These are phyloP conservation scores for Stephania yunnanensis DNA, from an alignment of 164 flowering plant species.

Conservation along the genomic window DNA sequence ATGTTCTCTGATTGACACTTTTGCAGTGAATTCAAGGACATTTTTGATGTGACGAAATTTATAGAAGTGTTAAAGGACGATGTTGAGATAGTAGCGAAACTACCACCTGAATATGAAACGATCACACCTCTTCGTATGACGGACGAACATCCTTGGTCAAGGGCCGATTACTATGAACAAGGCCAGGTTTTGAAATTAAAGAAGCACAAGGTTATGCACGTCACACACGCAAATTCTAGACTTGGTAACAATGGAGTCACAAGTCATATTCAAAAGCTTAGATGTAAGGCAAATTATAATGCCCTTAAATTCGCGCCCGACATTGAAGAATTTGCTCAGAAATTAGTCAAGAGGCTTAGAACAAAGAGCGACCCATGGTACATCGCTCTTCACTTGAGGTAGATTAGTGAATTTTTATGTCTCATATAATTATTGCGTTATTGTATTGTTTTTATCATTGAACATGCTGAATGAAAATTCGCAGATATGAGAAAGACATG, in stretches of 20 bases:
- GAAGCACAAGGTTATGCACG: constrained; percentile 61
- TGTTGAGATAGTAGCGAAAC: constrained; percentile 52
- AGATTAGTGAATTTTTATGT: no score
- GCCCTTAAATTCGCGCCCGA: constrained; percentile 61
- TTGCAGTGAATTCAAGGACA: constrained; percentile 67
- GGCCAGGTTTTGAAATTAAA: constrained; percentile 46
- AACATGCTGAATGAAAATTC: no score
- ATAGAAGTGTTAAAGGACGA: constrained; percentile 65
- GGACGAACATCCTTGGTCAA: constrained; percentile 93
- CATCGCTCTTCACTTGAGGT: constrained; percentile 70
- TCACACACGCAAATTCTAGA: constrained; percentile 76
- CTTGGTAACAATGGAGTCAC: constrained; percentile 77
- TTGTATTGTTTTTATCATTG: no score
- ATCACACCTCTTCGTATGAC: constrained; percentile 36
- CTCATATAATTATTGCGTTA: no score
- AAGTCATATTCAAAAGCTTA: constrained; percentile 54
- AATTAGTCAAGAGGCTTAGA: constrained; percentile 50
- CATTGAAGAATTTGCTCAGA: constrained; percentile 63
- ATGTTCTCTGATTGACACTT: constrained; percentile 1
- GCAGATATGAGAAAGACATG: constrained; percentile 81
- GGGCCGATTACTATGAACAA: constrained; percentile 77
- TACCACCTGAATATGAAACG: constrained; percentile 41
- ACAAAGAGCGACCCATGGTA: constrained; percentile 41
- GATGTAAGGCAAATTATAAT: constrained; percentile 75
- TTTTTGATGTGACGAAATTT: constrained; percentile 81